A percentile compares a stretch with the other conserved stretches of the same genome.
phyloP scores from a whole-genome alignment of 495 filamentous ascomycete genomes.

The Aspergillus biplanus region DNA sequence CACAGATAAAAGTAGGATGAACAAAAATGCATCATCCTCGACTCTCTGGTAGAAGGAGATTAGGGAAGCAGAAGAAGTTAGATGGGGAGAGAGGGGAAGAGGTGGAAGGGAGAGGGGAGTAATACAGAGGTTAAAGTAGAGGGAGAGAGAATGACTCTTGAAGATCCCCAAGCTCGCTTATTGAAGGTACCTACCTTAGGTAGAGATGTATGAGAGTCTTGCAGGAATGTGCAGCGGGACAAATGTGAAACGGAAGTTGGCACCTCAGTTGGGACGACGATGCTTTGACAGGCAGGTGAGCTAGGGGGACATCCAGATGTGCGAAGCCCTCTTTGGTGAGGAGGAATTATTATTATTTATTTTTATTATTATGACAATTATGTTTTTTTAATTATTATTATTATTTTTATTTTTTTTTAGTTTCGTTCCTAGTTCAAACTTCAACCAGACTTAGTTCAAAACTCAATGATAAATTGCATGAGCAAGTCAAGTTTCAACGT shows the following conservation, averaged over 20 bases:
- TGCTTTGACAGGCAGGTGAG: slow-evolving; percentile 8
- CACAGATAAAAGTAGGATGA: background rate
- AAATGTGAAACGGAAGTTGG: slow-evolving; percentile 17
- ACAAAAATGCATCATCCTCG: background rate
- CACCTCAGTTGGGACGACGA: slow-evolving; percentile 15
- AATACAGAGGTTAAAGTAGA: background rate
- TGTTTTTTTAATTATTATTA: background rate
- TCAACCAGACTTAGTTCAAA: background rate
- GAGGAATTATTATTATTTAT: background rate
- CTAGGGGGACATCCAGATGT: background rate
- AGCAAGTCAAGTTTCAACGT: background rate
- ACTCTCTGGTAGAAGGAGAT: slow-evolving; percentile 8
- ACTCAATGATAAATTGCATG: background rate
- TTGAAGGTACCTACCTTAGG: background rate
- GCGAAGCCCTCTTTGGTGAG: background rate
- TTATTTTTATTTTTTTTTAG: background rate
- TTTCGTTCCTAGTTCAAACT: background rate
- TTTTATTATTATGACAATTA: background rate
- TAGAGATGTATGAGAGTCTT: background rate
- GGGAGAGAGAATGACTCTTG: background rate
- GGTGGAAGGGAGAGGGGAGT: background rate
- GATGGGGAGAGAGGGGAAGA: background rate
- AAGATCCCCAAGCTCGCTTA: background rate
- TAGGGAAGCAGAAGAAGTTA: background rate
- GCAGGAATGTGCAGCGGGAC: slow-evolving; percentile 6